These are phyloP conservation scores for Scutellaria minor DNA, from an alignment of 257 asterid genomes.

Conservation along the genomic window DNA sequence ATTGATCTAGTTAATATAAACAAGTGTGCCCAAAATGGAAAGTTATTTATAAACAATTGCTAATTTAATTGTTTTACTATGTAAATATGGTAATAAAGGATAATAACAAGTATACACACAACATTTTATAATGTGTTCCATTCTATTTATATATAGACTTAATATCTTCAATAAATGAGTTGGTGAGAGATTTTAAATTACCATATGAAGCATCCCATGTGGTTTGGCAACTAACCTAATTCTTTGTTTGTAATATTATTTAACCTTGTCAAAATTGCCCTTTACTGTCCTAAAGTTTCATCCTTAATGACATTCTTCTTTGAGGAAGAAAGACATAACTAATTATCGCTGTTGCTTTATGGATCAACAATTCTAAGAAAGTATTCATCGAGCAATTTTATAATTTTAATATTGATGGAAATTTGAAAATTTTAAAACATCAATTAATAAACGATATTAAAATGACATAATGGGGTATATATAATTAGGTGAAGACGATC, in stretches of 20 bases:
- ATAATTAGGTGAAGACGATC: no score
- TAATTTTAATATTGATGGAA: no score
- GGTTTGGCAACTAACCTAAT: conserved; percentile 47
- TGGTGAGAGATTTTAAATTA: conserved; percentile 26
- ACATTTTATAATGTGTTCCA: background rate
- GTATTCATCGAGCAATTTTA: no score
- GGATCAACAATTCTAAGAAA: no score
- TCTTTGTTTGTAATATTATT: conserved; percentile 39
- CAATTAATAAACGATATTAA: no score
- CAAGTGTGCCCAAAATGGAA: background rate
- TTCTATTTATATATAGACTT: conserved; percentile 6
- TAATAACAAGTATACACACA: background rate
- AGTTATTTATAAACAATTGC: background rate
- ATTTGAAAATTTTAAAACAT: no score
- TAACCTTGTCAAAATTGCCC: conserved; percentile 13
- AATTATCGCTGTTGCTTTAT: no score
- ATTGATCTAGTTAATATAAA: background rate
- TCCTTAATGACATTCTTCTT: no score
- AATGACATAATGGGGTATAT: no score
- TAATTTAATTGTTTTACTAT: background rate
- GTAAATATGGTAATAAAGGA: background rate
- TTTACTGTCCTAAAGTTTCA: conserved; percentile 13
- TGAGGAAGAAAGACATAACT: no score
- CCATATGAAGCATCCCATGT: conserved; percentile 38
- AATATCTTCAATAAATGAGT: conserved; percentile 28